These are phyloP conservation scores for Combretum micranthum DNA, from an alignment of 345 rosid species.

Conservation along the genomic window DNA sequence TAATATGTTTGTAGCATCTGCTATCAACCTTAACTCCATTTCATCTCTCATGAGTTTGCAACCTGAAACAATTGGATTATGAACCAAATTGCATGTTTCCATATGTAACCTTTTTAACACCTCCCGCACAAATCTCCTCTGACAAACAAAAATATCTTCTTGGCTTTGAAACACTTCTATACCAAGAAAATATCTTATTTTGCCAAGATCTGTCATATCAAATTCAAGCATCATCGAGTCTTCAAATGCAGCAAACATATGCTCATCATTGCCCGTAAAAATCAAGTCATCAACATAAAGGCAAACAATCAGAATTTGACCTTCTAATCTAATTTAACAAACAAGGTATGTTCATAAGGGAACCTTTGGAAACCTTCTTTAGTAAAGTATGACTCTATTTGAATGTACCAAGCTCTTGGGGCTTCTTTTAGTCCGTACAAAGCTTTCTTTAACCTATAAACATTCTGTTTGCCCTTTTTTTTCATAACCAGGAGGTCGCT, in stretches of 20 bases:
- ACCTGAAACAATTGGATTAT: neutral
- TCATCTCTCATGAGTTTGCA: neutral
- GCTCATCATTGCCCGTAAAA: neutral
- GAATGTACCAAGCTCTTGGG: conserved; percentile 2
- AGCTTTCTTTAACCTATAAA: neutral
- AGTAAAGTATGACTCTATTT: neutral
- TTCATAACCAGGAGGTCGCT: neutral
- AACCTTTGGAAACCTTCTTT: neutral
- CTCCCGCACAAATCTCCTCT: neutral
- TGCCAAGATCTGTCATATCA: conserved; percentile 1
- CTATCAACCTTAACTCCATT: neutral
- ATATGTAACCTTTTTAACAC: conserved; percentile 1
- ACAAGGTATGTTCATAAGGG: conserved; percentile 1
- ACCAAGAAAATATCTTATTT: conserved; percentile 2
- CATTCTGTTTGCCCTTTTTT: too few relatives aligned
- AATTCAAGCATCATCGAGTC: neutral
- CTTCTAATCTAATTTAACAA: neutral
- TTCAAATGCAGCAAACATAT: neutral
- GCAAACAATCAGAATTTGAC: neutral
- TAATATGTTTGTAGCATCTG: neutral
- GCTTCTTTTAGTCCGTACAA: conserved; percentile 4
- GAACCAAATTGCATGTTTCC: neutral
- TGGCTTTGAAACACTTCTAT: neutral
- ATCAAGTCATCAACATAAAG: conserved; percentile 4
- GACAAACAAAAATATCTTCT: neutral